Evolutionary conservation across 2,329 filamentous ascomycete genomes (phyloP).

Genomic region (Stagonosporopsis vannaccii): DNA sequence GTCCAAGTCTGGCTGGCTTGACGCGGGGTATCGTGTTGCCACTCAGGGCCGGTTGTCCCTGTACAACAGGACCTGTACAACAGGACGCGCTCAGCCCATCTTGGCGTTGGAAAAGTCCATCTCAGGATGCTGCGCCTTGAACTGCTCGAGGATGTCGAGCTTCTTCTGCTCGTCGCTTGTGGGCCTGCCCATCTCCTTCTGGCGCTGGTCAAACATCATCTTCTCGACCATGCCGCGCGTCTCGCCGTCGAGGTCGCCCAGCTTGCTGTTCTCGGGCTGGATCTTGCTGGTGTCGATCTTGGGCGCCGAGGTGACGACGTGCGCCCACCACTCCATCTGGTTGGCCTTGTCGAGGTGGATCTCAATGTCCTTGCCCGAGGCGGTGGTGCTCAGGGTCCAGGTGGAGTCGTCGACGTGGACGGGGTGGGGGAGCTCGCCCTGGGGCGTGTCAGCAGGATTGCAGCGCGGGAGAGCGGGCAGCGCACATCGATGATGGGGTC

Average conservation of each 20-base stretch:
- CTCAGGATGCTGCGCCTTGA: conserved; percentile 80
- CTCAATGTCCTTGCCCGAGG: conserved; percentile 72
- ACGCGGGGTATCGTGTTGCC: conserved; percentile 1
- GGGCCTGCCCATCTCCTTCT: conserved; percentile 91
- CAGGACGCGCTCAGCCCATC: conserved; percentile 53
- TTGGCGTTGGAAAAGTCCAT: conserved; percentile 74
- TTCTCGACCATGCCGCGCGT: conserved; percentile 98
- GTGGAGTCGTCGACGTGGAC: conserved; percentile 87
- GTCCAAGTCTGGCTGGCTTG: neutral
- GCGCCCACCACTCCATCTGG: conserved; percentile 98
- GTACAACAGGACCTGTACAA: too few species aligned
- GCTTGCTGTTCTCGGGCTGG: conserved; percentile 87
- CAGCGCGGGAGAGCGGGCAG: neutral
- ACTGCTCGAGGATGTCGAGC: conserved; percentile 86
- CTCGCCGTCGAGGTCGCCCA: conserved; percentile 92
- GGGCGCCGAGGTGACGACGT: conserved; percentile 85
- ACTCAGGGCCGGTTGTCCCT: too few species aligned
- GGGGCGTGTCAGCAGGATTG: conserved; percentile 15
- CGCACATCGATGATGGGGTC: conserved; percentile 80
- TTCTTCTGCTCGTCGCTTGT: conserved; percentile 97
- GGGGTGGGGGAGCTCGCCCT: conserved; percentile 86
- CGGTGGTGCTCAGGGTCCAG: conserved; percentile 81
- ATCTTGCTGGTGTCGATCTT: conserved; percentile 97
- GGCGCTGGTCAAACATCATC: conserved; percentile 99
- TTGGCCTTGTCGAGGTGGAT: conserved; percentile 95